Conservation (phyloP, 148 eudicot species). For the Oxyria digyna region DNA sequence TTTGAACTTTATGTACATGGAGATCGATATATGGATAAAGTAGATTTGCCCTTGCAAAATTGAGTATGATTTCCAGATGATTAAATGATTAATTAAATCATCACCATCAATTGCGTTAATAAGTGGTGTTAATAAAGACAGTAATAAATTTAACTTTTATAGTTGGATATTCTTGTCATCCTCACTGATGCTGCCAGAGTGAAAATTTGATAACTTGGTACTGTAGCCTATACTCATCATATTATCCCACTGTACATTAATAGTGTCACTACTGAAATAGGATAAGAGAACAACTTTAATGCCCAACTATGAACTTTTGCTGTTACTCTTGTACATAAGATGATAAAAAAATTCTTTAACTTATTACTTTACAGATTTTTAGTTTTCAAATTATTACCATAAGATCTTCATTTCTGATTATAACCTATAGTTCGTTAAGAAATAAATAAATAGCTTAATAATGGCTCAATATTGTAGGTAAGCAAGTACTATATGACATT, state of each 20-base stretch:
- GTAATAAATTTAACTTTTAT: background rate
- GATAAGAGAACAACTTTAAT: background rate
- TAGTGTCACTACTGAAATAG: background rate
- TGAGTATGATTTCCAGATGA: background rate
- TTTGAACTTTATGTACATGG: background rate
- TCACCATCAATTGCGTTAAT: background rate
- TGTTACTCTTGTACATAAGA: background rate
- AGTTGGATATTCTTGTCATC: background rate
- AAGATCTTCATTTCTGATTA: background rate
- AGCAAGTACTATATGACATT: background rate
- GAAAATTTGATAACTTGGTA: background rate
- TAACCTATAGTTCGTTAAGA: background rate
- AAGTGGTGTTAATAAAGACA: background rate
- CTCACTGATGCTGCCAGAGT: background rate
- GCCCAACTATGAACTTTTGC: background rate
- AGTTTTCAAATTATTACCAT: too few relatives aligned
- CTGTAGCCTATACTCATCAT: background rate
- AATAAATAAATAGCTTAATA: background rate
- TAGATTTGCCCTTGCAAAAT: background rate
- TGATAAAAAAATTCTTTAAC: too few relatives aligned
- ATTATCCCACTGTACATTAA: background rate
- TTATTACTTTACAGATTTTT: too few relatives aligned
- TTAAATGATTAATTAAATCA: background rate
- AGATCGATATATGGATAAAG: background rate
- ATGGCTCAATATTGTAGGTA: background rate